phyloP scores from a whole-genome alignment of 306 rosid species.

The Cyclanthera cordifolia region DNA sequence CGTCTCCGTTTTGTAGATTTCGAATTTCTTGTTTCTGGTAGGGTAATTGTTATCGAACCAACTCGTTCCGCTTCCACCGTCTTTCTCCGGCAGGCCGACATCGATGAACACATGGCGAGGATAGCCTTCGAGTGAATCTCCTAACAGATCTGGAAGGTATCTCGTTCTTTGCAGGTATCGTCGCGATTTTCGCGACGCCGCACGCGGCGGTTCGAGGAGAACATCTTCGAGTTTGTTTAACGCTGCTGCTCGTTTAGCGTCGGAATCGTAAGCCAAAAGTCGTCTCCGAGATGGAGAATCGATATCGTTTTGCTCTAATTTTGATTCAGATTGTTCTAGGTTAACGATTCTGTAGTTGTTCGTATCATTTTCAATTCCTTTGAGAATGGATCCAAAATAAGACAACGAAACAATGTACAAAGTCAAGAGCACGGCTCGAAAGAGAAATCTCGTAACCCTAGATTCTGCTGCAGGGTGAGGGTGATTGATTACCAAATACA shows the following conservation, averaged over 20 bases:
- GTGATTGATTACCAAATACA: conserved; percentile 24
- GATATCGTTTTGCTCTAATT: background rate
- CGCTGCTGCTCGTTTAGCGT: conserved; percentile 51
- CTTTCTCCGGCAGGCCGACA: conserved; percentile 40
- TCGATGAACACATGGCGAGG: conserved; percentile 60
- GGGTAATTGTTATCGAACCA: conserved; percentile 62
- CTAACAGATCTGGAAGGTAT: conserved; percentile 67
- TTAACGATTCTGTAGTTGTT: conserved; percentile 31
- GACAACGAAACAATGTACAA: conserved; percentile 22
- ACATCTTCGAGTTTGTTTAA: conserved; percentile 57
- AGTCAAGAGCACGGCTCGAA: conserved; percentile 20
- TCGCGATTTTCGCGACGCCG: conserved; percentile 46
- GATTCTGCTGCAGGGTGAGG: conserved; percentile 22
- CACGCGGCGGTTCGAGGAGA: conserved; percentile 65
- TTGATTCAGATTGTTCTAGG: conserved; percentile 22
- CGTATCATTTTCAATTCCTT: background rate
- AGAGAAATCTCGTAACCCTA: conserved; percentile 18
- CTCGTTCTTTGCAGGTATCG: conserved; percentile 37
- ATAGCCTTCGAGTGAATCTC: conserved; percentile 49
- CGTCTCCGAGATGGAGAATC: conserved; percentile 20
- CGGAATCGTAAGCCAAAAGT: conserved; percentile 17
- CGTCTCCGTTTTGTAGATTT: conserved; percentile 50
- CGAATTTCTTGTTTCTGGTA: conserved; percentile 49
- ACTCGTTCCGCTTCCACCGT: conserved; percentile 27
- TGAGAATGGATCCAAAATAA: conserved; percentile 10